phyloP scores from a whole-genome alignment of 805 yeast species.

The Spathaspora sp. region DNA sequence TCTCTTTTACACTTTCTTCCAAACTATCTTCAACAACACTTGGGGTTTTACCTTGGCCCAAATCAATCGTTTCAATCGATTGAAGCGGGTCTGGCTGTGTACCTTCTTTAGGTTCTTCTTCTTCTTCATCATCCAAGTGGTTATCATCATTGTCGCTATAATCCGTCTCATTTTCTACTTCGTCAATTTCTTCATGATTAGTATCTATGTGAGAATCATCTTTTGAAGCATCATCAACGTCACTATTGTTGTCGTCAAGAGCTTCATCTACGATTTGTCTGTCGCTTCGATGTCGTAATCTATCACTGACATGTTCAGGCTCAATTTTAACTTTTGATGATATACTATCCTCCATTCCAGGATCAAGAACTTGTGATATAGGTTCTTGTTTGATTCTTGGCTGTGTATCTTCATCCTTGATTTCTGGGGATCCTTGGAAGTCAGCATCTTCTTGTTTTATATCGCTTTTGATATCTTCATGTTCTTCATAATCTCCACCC shows the following conservation, averaged over 20 bases:
- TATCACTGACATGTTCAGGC: neutral
- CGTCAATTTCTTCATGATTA: neutral
- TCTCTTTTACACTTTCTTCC: conserved; percentile 4
- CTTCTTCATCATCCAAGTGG: conserved; percentile 5
- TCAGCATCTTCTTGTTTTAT: neutral
- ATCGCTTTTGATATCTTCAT: neutral
- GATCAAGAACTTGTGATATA: too few relatives aligned
- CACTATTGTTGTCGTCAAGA: neutral
- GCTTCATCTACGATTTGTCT: conserved; percentile 3
- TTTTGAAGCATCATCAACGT: conserved; percentile 2
- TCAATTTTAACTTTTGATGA: neutral
- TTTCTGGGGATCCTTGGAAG: conserved; percentile 3
- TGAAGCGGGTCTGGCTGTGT: conserved; percentile 7
- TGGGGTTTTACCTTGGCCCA: neutral
- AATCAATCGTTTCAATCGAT: neutral
- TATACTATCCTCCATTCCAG: neutral
- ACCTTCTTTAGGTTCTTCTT: conserved; percentile 4
- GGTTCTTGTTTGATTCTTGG: neutral
- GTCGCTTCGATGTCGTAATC: conserved; percentile 2
- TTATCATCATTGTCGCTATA: conserved; percentile 8
- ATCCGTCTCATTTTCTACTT: conserved; percentile 2
- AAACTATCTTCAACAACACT: conserved; percentile 10
- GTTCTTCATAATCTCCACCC: neutral
- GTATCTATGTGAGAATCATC: conserved; percentile 1
- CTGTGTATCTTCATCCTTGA: conserved; percentile 1